These are phyloP conservation scores for Sphaerulina vaccinii DNA, from an alignment of 2,329 filamentous ascomycete species.

Conservation along the genomic window DNA sequence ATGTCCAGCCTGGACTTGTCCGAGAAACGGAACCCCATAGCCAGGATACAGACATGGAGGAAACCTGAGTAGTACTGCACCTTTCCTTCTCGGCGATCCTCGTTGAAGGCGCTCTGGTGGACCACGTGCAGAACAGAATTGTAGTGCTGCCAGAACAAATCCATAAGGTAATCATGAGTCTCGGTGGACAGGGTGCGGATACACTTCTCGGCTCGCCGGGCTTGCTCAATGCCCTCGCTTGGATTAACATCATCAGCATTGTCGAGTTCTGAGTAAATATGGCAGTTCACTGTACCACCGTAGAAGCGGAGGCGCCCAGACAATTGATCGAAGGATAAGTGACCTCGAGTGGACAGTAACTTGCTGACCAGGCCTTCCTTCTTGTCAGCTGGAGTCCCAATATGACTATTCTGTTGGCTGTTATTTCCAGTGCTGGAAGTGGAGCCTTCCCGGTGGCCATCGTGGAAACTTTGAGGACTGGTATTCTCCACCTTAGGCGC, in stretches of 20 bases:
- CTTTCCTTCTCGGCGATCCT: conserved; percentile 25
- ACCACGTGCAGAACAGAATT: conserved; percentile 31
- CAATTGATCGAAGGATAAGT: conserved; percentile 31
- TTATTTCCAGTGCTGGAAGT: conserved; percentile 16
- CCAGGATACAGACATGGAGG: conserved; percentile 31
- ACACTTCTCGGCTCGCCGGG: conserved; percentile 27
- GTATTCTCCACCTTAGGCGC: conserved; percentile 15
- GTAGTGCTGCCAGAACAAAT: conserved; percentile 32
- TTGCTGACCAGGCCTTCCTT: conserved; percentile 27
- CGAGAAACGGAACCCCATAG: conserved; percentile 29
- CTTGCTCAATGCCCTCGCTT: conserved; percentile 22
- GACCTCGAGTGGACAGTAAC: conserved; percentile 28
- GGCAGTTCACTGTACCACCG: conserved; percentile 30
- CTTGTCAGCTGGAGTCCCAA: conserved; percentile 26
- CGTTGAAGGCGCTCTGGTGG: conserved; percentile 29
- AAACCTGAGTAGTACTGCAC: conserved; percentile 32
- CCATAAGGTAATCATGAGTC: conserved; percentile 31
- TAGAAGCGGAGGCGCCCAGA: conserved; percentile 28
- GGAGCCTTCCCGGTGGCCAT: conserved; percentile 8
- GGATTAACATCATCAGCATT: conserved; percentile 21
- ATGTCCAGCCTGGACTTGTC: conserved; percentile 30
- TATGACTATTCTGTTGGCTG: conserved; percentile 14
- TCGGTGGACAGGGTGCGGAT: conserved; percentile 26
- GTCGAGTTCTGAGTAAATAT: conserved; percentile 27
- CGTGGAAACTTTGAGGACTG: conserved; percentile 21